A percentile compares a stretch with the other conserved stretches of the same genome.
Evolutionary conservation across 768 basidiomycete species (phyloP).

Genomic region (Podaxis pistillaris): DNA sequence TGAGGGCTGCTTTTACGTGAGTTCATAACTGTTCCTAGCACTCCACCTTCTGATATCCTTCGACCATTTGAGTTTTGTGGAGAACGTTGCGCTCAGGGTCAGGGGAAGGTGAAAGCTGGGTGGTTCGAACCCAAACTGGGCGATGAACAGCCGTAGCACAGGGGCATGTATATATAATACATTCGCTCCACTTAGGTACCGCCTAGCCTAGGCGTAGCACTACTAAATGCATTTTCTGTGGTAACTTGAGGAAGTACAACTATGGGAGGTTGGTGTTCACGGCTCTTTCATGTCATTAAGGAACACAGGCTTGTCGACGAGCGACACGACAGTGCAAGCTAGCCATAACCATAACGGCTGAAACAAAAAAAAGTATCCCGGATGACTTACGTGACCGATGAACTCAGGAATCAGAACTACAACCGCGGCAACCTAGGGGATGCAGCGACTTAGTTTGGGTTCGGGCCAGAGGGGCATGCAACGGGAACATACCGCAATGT

Average conservation of each 20-base stretch:
- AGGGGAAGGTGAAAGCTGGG: no score
- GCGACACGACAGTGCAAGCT: not conserved
- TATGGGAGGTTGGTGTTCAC: not conserved
- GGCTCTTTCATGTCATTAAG: not conserved
- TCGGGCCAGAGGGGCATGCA: not conserved
- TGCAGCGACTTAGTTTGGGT: not conserved
- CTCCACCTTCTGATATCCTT: not conserved
- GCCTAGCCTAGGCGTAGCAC: not conserved
- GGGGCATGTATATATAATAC: no score
- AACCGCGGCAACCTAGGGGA: constrained; percentile 80
- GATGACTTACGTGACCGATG: no score
- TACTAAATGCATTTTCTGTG: not conserved
- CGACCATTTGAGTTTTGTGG: not conserved
- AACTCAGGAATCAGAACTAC: constrained; percentile 73
- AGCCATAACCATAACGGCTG: not conserved
- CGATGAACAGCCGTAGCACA: no score
- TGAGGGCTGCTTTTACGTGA: no score
- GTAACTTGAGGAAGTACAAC: not conserved
- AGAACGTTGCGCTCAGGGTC: not conserved
- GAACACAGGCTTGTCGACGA: not conserved
- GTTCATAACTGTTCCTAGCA: no score
- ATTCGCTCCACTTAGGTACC: no score
- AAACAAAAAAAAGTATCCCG: not conserved
- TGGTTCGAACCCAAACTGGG: no score
- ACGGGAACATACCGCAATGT: constrained; percentile 78